Evolutionary conservation across 2,329 filamentous ascomycete species (phyloP).

Genomic region (Fusarium nisikadoi): DNA sequence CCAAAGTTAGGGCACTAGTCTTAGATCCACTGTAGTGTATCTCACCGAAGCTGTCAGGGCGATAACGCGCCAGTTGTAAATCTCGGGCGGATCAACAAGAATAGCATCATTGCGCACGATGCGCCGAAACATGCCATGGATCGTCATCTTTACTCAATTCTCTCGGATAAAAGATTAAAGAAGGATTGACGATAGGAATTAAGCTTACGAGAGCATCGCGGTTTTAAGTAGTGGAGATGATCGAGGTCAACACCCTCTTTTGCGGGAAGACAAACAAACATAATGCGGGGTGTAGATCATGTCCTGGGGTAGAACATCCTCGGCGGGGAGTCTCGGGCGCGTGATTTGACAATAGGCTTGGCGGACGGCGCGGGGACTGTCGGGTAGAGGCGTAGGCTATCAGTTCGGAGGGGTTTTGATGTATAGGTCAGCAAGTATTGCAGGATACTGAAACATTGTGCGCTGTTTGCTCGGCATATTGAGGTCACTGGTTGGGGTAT

Average conservation of each 20-base stretch:
- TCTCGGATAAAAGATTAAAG: no score
- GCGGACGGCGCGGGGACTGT: conserved; percentile 23
- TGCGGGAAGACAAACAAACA: not conserved
- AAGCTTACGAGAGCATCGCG: conserved; percentile 10
- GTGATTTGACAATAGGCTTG: not conserved
- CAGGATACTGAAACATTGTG: not conserved
- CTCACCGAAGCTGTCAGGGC: conserved; percentile 66
- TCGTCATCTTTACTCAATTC: conserved; percentile 24
- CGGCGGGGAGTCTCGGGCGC: conserved; percentile 20
- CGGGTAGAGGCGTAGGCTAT: conserved; percentile 5
- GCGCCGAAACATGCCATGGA: conserved; percentile 39
- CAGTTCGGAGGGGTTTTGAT: not conserved
- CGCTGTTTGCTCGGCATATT: not conserved
- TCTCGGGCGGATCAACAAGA: conserved; percentile 71
- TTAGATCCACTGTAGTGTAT: fast-evolving
- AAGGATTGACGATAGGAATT: not conserved
- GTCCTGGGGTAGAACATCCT: conserved; percentile 1
- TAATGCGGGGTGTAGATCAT: conserved; percentile 12
- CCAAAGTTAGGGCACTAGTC: not conserved
- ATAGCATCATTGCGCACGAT: conserved; percentile 70
- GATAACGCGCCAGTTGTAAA: conserved; percentile 77
- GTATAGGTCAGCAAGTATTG: not conserved
- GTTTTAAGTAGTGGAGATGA: conserved; percentile 34
- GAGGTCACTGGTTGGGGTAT: not conserved
- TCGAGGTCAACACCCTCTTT: not conserved